phyloP scores from a whole-genome alignment of 345 rosid species.

The Brassica nigra region DNA sequence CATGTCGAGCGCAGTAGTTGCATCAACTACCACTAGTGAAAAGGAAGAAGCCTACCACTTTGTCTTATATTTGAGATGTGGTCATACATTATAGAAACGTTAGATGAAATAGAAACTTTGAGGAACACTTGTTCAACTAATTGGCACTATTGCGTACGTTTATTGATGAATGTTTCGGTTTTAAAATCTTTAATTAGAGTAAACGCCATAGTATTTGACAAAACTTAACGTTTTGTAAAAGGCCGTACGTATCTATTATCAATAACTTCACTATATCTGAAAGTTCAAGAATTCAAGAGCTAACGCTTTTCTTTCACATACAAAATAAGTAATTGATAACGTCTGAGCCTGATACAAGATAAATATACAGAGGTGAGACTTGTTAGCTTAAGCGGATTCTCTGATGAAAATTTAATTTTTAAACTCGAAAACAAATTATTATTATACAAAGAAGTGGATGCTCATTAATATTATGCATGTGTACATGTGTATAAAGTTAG shows the following conservation, averaged over 20 bases:
- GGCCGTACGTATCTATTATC: not conserved
- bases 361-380: not conserved
- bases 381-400: not conserved
- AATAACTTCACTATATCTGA: not conserved
- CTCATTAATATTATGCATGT: conserved; percentile 28
- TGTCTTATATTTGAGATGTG: not conserved
- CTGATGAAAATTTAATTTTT: not conserved
- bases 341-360: not conserved
- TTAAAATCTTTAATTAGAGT: not conserved
- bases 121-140: not conserved
- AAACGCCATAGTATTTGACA: not conserved
- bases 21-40: not conserved
- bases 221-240: not conserved
- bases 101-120: not conserved
- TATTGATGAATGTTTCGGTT: not conserved
- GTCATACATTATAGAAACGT: not conserved
- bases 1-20: not conserved
- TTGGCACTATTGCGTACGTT: not conserved
- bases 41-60: not conserved
- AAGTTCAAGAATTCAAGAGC: not conserved
- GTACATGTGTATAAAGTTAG: conserved; percentile 21
- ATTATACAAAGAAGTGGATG: conserved; percentile 2
- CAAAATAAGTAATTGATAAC: not conserved
- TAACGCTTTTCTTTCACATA: not conserved
- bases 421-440: not conserved